phyloP scores from a whole-genome alignment of 2,329 filamentous ascomycete species.

The Penicillium crustosum region DNA sequence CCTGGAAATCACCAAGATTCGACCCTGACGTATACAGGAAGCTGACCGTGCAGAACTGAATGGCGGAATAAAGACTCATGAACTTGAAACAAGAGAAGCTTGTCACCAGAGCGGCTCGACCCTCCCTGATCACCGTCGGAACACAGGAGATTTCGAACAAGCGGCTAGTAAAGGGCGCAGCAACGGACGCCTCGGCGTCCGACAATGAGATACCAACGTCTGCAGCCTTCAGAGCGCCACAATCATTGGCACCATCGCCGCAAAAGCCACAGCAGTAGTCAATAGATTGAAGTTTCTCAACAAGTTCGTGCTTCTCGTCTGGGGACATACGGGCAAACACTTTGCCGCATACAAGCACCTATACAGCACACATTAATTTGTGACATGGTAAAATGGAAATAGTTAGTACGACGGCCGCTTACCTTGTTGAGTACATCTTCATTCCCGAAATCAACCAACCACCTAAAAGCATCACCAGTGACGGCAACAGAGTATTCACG shows the following conservation, averaged over 20 bases:
- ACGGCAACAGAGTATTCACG: slow-evolving; percentile 86
- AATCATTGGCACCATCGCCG: slow-evolving; percentile 96
- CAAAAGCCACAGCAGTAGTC: slow-evolving; percentile 96
- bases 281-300: slow-evolving; percentile 94
- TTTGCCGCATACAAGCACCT: slow-evolving; percentile 88
- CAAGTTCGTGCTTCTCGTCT: slow-evolving; percentile 95
- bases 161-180: slow-evolving; percentile 94
- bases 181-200: slow-evolving; percentile 94
- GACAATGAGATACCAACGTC: slow-evolving; percentile 97
- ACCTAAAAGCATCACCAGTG: slow-evolving; percentile 91
- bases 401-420: slow-evolving; percentile 27
- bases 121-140: slow-evolving; percentile 88
- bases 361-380: background rate
- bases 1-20: slow-evolving; percentile 94
- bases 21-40: slow-evolving; percentile 92
- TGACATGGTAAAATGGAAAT: background rate
- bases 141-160: slow-evolving; percentile 97
- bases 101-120: slow-evolving; percentile 90
- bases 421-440: slow-evolving; percentile 73
- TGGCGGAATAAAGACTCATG: slow-evolving; percentile 98
- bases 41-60: slow-evolving; percentile 95
- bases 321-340: slow-evolving; percentile 98
- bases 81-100: slow-evolving; percentile 99
- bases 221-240: slow-evolving; percentile 91
- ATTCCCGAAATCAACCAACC: slow-evolving; percentile 88